Evolutionary conservation across 2,329 filamentous ascomycete species (phyloP).

Genomic region (Cladosporium sp.): DNA sequence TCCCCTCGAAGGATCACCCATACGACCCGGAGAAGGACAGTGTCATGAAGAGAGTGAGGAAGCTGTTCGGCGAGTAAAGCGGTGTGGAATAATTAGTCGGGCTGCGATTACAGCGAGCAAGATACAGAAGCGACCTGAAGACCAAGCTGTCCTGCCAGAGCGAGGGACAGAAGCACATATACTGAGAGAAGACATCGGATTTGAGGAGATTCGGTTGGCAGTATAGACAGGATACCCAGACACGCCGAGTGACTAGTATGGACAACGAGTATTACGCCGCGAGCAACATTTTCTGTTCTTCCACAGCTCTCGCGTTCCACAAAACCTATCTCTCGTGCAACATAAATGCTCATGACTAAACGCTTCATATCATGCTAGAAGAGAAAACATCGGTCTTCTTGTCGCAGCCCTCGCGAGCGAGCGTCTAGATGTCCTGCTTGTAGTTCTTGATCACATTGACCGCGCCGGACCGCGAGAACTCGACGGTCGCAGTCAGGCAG

Average conservation of each 20-base stretch:
- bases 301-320: slow-evolving; percentile 3
- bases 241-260: slow-evolving; percentile 1
- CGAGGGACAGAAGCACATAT: not conserved
- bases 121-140: no score
- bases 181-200: not conserved
- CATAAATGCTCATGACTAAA: slow-evolving; percentile 10
- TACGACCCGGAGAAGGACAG: slow-evolving; percentile 99
- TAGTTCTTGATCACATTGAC: not conserved
- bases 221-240: slow-evolving; percentile 15
- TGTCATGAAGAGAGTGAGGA: slow-evolving; percentile 78
- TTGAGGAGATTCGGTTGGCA: not conserved
- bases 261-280: slow-evolving; percentile 1
- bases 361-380: slow-evolving; percentile 18
- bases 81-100: not conserved
- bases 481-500: slow-evolving; percentile 71
- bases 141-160: no score
- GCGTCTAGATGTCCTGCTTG: slow-evolving; percentile 6
- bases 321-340: not conserved
- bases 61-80: slow-evolving; percentile 61
- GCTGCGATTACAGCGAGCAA: no score
- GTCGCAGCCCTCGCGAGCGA: not conserved
- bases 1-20: slow-evolving; percentile 96
- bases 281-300: not conserved
- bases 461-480: slow-evolving; percentile 47
- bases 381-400: not conserved